Evolutionary conservation across 805 yeast species (phyloP).

Genomic region (Kodamaea kakaduensis): DNA sequence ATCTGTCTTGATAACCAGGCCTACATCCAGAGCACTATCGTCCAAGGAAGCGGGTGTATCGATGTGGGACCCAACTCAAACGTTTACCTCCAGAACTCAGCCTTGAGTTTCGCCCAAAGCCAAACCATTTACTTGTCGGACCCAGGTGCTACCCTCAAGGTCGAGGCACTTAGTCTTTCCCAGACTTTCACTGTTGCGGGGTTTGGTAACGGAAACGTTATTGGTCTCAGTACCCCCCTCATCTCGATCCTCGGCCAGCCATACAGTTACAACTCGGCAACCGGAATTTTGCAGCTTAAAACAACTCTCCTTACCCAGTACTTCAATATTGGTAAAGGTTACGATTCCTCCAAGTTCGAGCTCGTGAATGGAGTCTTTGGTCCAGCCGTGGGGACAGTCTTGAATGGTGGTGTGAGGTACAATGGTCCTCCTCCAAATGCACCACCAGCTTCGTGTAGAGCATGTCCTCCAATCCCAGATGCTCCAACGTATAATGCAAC

Average conservation of each 20-base stretch:
- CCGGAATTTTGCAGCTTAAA: constrained; percentile 19
- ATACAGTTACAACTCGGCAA: constrained; percentile 7
- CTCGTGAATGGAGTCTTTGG: constrained; percentile 8
- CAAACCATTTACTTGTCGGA: constrained; percentile 12
- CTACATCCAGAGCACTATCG: constrained; percentile 18
- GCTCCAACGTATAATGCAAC: constrained; percentile 8
- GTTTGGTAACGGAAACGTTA: constrained; percentile 24
- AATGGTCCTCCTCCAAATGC: constrained; percentile 8
- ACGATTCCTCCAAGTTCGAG: constrained; percentile 5
- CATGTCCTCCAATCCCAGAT: constrained; percentile 9
- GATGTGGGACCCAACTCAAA: constrained; percentile 12
- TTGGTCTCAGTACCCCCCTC: constrained; percentile 12
- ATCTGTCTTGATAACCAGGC: constrained; percentile 21
- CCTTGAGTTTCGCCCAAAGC: constrained; percentile 3
- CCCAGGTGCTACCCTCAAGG: constrained; percentile 7
- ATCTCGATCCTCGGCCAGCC: not conserved
- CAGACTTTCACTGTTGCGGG: constrained; percentile 23
- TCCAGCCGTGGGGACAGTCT: constrained; percentile 4
- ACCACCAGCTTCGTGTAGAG: constrained; percentile 7
- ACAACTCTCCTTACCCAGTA: constrained; percentile 7
- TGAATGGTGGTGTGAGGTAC: constrained; percentile 11
- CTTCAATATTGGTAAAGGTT: constrained; percentile 11
- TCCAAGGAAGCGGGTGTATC: constrained; percentile 28
- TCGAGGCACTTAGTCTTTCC: constrained; percentile 15
- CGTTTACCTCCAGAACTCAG: constrained; percentile 10